Percentiles rank a stretch among this genome's conserved stretches.
phyloP scores from a whole-genome alignment of 345 rosid species.

The Lumnitzera littorea region DNA sequence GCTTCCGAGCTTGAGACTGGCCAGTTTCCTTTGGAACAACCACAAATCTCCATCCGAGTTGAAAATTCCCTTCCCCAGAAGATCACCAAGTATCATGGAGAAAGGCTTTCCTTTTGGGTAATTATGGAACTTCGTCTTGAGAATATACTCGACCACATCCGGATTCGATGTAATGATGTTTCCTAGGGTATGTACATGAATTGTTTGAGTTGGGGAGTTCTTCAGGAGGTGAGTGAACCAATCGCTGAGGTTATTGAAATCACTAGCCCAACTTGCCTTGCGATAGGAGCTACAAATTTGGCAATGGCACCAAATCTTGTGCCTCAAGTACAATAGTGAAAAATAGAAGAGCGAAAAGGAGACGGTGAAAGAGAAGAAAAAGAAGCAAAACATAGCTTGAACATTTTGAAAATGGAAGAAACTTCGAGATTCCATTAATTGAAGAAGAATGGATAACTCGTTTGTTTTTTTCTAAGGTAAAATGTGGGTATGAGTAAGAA shows the following conservation, averaged over 20 bases:
- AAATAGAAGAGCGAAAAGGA: conserved; percentile 8
- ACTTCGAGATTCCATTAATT: too few relatives aligned
- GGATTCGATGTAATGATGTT: conserved; percentile 38
- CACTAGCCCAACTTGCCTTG: conserved; percentile 26
- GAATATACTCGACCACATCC: conserved; percentile 32
- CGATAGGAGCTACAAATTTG: conserved; percentile 26
- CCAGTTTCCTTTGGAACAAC: conserved; percentile 51
- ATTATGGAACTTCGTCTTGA: conserved; percentile 34
- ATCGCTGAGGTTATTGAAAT: conserved; percentile 35
- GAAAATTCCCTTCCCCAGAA: conserved; percentile 54
- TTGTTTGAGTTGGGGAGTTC: conserved; percentile 27
- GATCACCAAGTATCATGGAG: conserved; percentile 33
- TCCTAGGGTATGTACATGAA: conserved; percentile 29
- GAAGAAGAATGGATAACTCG: too few relatives aligned
- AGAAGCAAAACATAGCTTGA: background rate
- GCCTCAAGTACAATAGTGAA: conserved; percentile 11
- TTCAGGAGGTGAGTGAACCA: conserved; percentile 37
- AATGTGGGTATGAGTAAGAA: too few relatives aligned
- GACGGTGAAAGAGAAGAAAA: conserved; percentile 2
- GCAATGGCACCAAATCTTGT: conserved; percentile 27
- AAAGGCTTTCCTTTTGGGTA: conserved; percentile 49
- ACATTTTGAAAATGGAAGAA: too few relatives aligned
- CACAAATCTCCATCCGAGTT: conserved; percentile 55
- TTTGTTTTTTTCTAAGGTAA: too few relatives aligned
- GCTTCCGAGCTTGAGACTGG: conserved; percentile 43